Percentiles rank a stretch among this genome's conserved stretches.
Conservation (phyloP, 305 asterid genomes). For the Stenogyne calaminthoides region DNA sequence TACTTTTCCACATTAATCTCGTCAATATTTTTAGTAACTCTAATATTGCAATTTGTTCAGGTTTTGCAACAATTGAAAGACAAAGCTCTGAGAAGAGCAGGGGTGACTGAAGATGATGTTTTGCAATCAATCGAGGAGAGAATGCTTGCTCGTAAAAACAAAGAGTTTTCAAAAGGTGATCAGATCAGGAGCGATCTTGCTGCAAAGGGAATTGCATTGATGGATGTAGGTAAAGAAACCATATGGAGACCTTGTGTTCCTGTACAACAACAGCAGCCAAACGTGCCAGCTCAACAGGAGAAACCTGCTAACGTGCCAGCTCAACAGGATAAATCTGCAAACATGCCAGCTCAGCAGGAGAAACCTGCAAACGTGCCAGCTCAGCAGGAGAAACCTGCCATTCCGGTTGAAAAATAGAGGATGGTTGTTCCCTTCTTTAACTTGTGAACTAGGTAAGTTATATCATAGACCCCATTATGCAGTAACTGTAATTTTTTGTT, state of each 20-base stretch:
- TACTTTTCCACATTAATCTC: slow-evolving; percentile 6
- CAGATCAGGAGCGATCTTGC: slow-evolving; percentile 64
- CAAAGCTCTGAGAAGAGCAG: slow-evolving; percentile 74
- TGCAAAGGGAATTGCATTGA: slow-evolving; percentile 69
- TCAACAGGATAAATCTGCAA: too few relatives aligned
- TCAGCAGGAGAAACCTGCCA: not conserved
- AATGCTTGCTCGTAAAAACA: slow-evolving; percentile 56
- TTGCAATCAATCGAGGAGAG: slow-evolving; percentile 58
- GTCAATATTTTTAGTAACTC: not conserved
- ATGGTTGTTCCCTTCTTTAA: not conserved
- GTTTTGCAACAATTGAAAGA: slow-evolving; percentile 70
- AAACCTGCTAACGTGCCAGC: too few relatives aligned
- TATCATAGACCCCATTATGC: slow-evolving; percentile 1
- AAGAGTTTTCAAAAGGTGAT: slow-evolving; percentile 61
- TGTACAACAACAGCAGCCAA: slow-evolving; percentile 8
- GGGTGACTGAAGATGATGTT: slow-evolving; percentile 62
- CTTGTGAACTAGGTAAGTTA: slow-evolving; percentile 33
- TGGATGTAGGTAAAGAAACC: slow-evolving; percentile 79
- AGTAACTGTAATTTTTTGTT: slow-evolving; percentile 6
- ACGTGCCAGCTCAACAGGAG: not conserved
- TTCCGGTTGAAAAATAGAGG: slow-evolving; percentile 26
- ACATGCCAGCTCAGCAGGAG: too few relatives aligned
- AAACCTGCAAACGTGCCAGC: too few relatives aligned
- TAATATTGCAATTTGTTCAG: slow-evolving; percentile 28
- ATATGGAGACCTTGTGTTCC: slow-evolving; percentile 86